Evolutionary conservation across 352 stramenopile genomes (phyloP).

Genomic region (Pythium vanterpoolii): DNA sequence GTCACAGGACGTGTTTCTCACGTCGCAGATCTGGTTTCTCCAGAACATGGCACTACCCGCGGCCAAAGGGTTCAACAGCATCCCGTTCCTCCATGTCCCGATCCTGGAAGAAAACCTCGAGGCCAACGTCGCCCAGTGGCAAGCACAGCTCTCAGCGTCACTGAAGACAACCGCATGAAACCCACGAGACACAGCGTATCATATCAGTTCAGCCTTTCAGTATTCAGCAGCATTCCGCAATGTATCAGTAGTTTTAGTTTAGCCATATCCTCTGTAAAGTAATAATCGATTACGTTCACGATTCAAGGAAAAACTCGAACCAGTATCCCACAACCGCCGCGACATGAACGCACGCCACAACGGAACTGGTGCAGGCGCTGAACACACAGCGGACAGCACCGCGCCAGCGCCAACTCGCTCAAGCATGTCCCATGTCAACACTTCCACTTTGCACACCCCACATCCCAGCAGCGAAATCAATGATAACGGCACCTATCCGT

Average conservation of each 20-base stretch:
- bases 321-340: background rate
- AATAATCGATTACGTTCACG: constrained; percentile 16
- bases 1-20: constrained; percentile 44
- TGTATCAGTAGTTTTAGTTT: constrained; percentile 15
- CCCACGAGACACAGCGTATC: too few relatives aligned
- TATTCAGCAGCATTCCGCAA: background rate
- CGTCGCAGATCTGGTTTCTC: constrained; percentile 60
- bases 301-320: too few relatives aligned
- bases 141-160: constrained; percentile 24
- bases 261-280: constrained; percentile 16
- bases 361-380: background rate
- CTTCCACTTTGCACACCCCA: background rate
- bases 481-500: background rate
- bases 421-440: background rate
- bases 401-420: background rate
- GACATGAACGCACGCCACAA: constrained; percentile 14
- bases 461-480: background rate
- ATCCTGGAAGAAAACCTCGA: constrained; percentile 52
- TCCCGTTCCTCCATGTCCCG: constrained; percentile 57
- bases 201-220: background rate
- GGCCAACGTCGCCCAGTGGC: constrained; percentile 58
- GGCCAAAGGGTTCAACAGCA: constrained; percentile 49
- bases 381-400: background rate
- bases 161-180: background rate
- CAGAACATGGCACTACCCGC: constrained; percentile 52